Evolutionary conservation across 75 land plant genomes (phyloP), one percentile per base, ranked within the genome.

Genomic region (Pinus taeda): DNA sequence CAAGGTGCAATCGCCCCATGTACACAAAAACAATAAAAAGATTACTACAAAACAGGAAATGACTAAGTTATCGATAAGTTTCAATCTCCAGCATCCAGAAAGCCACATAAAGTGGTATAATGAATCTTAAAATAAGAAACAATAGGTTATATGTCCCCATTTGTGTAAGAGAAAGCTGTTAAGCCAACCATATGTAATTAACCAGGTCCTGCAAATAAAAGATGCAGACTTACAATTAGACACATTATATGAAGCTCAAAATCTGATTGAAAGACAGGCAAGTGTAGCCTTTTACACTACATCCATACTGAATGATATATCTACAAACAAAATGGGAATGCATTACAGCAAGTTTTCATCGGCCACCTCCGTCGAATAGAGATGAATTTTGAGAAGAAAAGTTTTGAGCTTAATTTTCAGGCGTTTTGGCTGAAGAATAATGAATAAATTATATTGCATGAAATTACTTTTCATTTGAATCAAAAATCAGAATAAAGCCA

Each of bases 121-220:
- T 67, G 22, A 39, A 18, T 67, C 45, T 67, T 36, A 67, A 37
- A 67, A 5, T 36, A 3, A 67, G 37, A 67, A 45, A 8, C 9
- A 17, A 20, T 39, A 67, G 49, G 45, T 29, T 42, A 37, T 37
- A 66, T 67, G 71, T 37, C 71, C 20, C 9, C 49, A 29, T 64
- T 14, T 61, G 67, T 64, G 37, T 64, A 33, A 64, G 18, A 67
- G 49, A 67, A 33, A 37, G 21, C 5, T 17, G 21, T 18, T 37
- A 67, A 67, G 45, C 42, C 45, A 17, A 15, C n/a, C 45, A 67
- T 15, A 39, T 37, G 21, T 33, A 36, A 33, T 67, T 39, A 42
- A 42, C 21, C 49, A 67, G 5, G 45, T 67, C 71, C 71, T 63
- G 36, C 66, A 63, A 61, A 37, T 15, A 64, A 64, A 64, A 64